Evolutionary conservation across 345 rosid species (phyloP).

Genomic region (Nasturtium officinale): DNA sequence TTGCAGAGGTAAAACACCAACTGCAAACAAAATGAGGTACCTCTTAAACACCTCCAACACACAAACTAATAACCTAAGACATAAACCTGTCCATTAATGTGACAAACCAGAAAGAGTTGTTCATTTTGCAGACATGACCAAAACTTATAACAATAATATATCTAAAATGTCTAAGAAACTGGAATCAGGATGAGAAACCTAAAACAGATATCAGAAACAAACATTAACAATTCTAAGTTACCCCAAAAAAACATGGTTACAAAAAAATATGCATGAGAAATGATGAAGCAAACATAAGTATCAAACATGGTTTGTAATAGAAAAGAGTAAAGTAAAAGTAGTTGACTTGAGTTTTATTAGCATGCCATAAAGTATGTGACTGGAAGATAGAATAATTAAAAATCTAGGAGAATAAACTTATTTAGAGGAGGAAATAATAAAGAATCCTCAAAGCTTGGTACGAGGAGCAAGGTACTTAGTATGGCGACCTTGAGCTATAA

Average conservation of each 20-base stretch:
- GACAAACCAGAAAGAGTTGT: neutral
- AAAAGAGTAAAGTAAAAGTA: neutral
- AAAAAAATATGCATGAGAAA: neutral
- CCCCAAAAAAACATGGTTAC: neutral
- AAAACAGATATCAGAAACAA: neutral
- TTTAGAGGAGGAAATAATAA: neutral
- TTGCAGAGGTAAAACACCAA: neutral
- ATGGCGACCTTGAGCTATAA: conserved; percentile 91
- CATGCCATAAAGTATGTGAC: neutral
- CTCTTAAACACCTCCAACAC: neutral
- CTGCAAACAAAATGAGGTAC: neutral
- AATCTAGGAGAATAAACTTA: neutral
- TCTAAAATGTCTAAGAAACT: neutral
- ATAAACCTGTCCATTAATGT: neutral
- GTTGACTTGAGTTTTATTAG: neutral
- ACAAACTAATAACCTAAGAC: neutral
- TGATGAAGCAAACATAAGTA: neutral
- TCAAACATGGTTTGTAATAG: neutral
- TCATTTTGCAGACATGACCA: neutral
- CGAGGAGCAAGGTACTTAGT: conserved; percentile 69
- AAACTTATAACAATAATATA: neutral
- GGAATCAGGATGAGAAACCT: neutral
- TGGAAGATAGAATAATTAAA: neutral
- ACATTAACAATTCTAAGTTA: neutral
- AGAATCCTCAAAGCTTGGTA: conserved; percentile 56